Evolutionary conservation across 768 basidiomycete genomes (phyloP).

Genomic region (Leccinum barrowsii): DNA sequence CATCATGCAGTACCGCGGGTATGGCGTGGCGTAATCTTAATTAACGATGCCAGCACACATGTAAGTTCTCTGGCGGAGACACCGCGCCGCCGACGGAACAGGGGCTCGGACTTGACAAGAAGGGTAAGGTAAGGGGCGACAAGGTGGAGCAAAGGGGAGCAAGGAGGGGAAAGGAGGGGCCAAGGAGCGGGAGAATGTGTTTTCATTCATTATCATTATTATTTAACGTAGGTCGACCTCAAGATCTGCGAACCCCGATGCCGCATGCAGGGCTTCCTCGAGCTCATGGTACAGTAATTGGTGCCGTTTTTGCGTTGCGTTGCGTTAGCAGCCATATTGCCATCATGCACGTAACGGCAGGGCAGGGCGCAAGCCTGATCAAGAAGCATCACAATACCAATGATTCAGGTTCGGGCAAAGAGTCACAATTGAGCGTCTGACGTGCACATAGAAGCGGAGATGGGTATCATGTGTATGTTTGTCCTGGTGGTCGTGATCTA

Average conservation of each 20-base stretch:
- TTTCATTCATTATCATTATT: background rate
- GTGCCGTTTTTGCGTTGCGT: background rate
- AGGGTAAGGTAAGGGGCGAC: background rate
- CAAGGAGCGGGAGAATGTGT: background rate
- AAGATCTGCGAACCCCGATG: constrained; percentile 1
- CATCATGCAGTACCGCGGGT: background rate
- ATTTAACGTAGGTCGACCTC: background rate
- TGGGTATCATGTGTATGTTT: background rate
- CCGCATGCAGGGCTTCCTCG: constrained; percentile 6
- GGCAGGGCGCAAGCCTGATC: background rate
- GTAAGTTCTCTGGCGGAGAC: background rate
- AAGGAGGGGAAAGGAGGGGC: background rate
- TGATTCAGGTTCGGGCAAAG: background rate
- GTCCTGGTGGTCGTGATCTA: background rate
- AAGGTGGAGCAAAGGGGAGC: background rate
- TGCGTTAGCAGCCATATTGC: background rate
- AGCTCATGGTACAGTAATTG: background rate
- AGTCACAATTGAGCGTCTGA: background rate
- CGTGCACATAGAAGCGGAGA: background rate
- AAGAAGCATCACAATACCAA: background rate
- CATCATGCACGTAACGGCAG: background rate
- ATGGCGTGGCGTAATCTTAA: background rate
- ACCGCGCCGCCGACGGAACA: background rate
- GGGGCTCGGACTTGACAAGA: background rate
- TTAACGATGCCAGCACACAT: background rate